Conservation (phyloP, 345 rosid species). For the Eucalyptus paniculata region DNA sequence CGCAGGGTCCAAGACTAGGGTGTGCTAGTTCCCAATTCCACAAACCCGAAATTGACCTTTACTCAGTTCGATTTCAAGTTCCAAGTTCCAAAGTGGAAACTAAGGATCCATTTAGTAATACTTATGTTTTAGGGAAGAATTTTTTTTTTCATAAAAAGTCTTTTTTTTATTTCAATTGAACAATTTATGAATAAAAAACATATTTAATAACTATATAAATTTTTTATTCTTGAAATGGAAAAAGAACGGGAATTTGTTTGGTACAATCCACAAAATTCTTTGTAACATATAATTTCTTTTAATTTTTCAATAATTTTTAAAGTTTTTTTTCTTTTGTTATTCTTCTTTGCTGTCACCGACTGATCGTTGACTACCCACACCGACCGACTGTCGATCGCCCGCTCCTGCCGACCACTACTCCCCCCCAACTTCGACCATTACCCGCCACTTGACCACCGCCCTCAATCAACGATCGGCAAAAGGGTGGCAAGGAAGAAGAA, state of each 20-base stretch:
- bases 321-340: too few relatives aligned
- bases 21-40: too few relatives aligned
- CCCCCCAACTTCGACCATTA: too few relatives aligned
- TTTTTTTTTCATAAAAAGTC: too few relatives aligned
- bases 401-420: too few relatives aligned
- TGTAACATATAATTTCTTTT: fast-evolving
- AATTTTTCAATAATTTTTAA: too few relatives aligned
- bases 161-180: fast-evolving
- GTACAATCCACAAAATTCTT: fast-evolving
- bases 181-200: fast-evolving
- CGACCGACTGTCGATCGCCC: too few relatives aligned
- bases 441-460: too few relatives aligned
- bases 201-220: fast-evolving
- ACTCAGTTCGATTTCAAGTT: too few relatives aligned
- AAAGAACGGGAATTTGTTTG: fast-evolving
- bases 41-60: fast-evolving
- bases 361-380: too few relatives aligned
- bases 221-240: fast-evolving
- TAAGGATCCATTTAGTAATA: too few relatives aligned
- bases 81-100: fast-evolving
- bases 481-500: too few relatives aligned
- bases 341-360: fast-evolving
- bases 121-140: fast-evolving
- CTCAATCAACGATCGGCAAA: fast-evolving
- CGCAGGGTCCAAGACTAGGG: fast-evolving